These are phyloP conservation scores for Marsdenia floribunda DNA, from an alignment of 257 asterid genomes.

Conservation along the genomic window DNA sequence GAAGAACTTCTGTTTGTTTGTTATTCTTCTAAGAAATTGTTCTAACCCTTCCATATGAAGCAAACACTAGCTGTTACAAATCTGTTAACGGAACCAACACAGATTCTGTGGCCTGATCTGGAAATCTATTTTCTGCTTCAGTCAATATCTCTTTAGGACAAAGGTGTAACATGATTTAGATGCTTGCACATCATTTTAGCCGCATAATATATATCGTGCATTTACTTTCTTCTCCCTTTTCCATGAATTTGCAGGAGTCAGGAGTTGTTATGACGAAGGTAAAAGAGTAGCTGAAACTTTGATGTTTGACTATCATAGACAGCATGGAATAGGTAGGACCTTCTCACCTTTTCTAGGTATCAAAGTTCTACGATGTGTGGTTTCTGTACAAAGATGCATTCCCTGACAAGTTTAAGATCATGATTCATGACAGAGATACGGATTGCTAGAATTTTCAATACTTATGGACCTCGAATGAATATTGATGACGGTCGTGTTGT, in stretches of 20 bases:
- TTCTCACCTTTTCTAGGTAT: constrained; percentile 1
- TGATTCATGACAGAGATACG: constrained; percentile 57
- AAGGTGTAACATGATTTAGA: background rate
- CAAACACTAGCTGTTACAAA: background rate
- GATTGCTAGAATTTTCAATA: constrained; percentile 92
- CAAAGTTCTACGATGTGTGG: background rate
- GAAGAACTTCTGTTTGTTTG: background rate
- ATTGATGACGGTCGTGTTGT: constrained; percentile 99
- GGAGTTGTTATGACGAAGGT: constrained; percentile 97
- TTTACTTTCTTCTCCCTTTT: background rate
- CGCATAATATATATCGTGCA: background rate
- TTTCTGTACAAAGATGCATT: background rate
- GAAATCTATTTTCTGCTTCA: background rate
- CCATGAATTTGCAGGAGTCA: constrained; percentile 56
- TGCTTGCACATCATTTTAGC: background rate
- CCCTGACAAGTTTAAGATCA: background rate
- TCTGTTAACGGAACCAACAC: background rate
- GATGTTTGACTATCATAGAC: constrained; percentile 98
- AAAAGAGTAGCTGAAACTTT: constrained; percentile 93
- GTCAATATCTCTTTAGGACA: background rate
- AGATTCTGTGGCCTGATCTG: background rate
- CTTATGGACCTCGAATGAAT: constrained; percentile 98
- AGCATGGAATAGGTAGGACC: constrained; percentile 77
- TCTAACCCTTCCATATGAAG: background rate
- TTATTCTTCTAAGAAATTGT: background rate